Evolutionary conservation across 1,284 basidiomycete genomes (phyloP).

Genomic region (Pseudozyma pruni): DNA sequence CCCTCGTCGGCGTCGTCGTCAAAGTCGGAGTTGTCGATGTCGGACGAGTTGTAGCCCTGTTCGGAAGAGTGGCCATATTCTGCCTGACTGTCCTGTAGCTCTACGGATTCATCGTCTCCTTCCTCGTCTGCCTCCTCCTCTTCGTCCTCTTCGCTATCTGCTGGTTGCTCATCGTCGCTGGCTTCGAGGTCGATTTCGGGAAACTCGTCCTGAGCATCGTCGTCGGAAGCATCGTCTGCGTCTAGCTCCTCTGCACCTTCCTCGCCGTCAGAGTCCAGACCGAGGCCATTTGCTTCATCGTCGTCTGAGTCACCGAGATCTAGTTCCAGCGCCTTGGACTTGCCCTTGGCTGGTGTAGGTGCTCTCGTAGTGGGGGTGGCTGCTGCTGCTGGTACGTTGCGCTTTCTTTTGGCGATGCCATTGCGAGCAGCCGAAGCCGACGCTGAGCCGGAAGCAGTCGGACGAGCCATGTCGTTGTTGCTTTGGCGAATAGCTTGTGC

Average conservation of each 20-base stretch:
- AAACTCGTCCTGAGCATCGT: constrained; percentile 68
- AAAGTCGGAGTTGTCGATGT: constrained; percentile 37
- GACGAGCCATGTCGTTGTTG: no score
- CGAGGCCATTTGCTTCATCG: constrained; percentile 27
- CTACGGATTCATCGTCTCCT: constrained; percentile 49
- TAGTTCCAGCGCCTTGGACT: constrained; percentile 25
- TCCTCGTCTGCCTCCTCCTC: constrained; percentile 50
- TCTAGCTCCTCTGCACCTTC: constrained; percentile 25
- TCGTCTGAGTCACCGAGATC: constrained; percentile 26
- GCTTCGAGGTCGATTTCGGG: constrained; percentile 70
- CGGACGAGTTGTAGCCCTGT: constrained; percentile 44
- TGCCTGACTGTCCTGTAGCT: constrained; percentile 31
- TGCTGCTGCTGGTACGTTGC: constrained; percentile 13
- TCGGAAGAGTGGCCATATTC: constrained; percentile 25
- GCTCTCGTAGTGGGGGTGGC: constrained; percentile 11
- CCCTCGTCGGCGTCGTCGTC: constrained; percentile 28
- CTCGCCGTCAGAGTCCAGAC: constrained; percentile 50
- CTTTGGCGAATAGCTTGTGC: no score
- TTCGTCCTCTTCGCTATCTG: constrained; percentile 30
- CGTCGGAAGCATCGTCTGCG: constrained; percentile 19
- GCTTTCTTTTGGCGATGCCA: constrained; percentile 44
- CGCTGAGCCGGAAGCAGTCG: constrained; percentile 24
- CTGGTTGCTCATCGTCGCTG: constrained; percentile 58
- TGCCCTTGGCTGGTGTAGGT: constrained; percentile 12
- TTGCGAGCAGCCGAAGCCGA: constrained; percentile 32